Base-by-base conservation (phyloP, 495 filamentous ascomycete genomes). In the Aspergillus saccharolyticus region DNA sequence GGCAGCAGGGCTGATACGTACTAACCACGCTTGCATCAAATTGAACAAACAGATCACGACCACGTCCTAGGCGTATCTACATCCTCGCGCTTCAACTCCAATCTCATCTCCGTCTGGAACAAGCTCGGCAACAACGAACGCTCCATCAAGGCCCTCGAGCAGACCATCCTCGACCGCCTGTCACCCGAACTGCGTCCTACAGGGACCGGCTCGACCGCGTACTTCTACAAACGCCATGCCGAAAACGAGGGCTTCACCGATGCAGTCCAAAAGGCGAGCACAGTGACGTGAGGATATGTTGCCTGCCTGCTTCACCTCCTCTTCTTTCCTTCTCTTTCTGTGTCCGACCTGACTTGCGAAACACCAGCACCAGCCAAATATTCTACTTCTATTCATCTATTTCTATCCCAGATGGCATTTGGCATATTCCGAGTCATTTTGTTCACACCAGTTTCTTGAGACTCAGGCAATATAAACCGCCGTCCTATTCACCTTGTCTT, bases 101-200 rank as follows among this genome's bases (percentile, higher is more conserved):
- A 90, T 63, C 80, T 91, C 42, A 86, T 96, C 66, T 86, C 85
- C 50, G 82, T 96, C 60, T 96, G 91, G 91, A 91, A 95, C 71
- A 87, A 91, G 33, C 87, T 92, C 61, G 84, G 82, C 16, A 63
- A 65, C 20, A 87, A 89, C 67, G 77, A 88, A 56, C 82, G 78
- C 56, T 91, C 88, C 3, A 85, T 91, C 57, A 83, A 90, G 57
- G 78, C 72, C 44, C 80, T 96, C 17, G 77, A 89, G 30, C 69
- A 79, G 57, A 83, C 80, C 21, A 84, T 94, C 16, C 74, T 94
- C 18, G 82, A 86, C 17, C 79, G 85, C 50, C 71, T 96, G 3
- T 84, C 85, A 1, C 75, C 78, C 5, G 85, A 88, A 57, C 70
- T 94, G 30, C 75, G 76, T 48, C 89, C 89, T 7, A 80, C 84